phyloP scores from a whole-genome alignment of 768 basidiomycete species.

The Coprinopsis strossmayeri region DNA sequence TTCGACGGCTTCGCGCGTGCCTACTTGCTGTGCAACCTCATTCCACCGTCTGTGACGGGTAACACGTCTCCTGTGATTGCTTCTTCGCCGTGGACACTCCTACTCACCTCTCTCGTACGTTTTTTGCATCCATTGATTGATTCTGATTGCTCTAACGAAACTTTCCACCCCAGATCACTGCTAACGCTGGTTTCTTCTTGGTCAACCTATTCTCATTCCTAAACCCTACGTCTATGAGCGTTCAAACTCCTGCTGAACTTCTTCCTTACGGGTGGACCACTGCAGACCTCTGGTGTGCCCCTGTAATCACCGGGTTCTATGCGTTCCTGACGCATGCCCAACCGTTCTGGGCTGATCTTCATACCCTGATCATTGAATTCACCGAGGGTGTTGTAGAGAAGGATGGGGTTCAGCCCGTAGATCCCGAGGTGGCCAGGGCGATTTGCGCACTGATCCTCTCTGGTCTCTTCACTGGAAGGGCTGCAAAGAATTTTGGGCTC shows the following conservation, averaged over 20 bases:
- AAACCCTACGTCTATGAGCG: conserved; percentile 57
- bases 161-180: conserved; percentile 40
- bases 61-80: conserved; percentile 46
- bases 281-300: conserved; percentile 82
- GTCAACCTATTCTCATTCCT: conserved; percentile 56
- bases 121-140: not conserved
- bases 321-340: conserved; percentile 83
- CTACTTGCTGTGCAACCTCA: conserved; percentile 69
- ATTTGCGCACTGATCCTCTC: conserved; percentile 64
- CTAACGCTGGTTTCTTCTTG: conserved; percentile 81
- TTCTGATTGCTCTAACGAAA: not conserved
- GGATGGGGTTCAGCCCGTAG: conserved; percentile 40
- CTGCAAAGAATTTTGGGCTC: conserved; percentile 57
- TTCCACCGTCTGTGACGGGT: conserved; percentile 59
- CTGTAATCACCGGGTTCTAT: conserved; percentile 69
- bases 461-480: conserved; percentile 53
- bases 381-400: conserved; percentile 32
- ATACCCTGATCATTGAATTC: conserved; percentile 38
- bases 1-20: conserved; percentile 78
- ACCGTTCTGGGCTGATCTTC: conserved; percentile 69
- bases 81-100: conserved; percentile 69
- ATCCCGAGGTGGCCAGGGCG: conserved; percentile 61
- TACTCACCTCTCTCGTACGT: conserved; percentile 67
- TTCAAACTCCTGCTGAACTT: conserved; percentile 78
- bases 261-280: conserved; percentile 81